Percentiles rank a stretch among this genome's conserved stretches.
These are phyloP conservation scores for Ceratocystis ficicola DNA, from an alignment of 2,329 filamentous ascomycete genomes.

Conservation along the genomic window DNA sequence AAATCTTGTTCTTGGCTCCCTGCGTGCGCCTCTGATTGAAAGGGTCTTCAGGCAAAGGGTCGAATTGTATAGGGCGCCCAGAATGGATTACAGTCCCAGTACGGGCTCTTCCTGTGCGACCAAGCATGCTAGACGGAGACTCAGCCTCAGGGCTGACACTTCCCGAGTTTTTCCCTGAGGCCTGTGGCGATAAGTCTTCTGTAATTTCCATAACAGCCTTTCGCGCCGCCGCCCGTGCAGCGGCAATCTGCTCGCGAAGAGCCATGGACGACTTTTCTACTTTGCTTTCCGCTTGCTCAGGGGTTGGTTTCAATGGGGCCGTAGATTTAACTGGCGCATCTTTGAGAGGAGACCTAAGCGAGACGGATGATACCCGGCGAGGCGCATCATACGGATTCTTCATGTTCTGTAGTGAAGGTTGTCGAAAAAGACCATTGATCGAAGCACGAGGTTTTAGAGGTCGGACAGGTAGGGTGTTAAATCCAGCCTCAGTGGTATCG, in stretches of 20 bases:
- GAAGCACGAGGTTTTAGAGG: conserved; percentile 42
- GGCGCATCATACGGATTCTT: conserved; percentile 25
- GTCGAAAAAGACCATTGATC: conserved; percentile 42
- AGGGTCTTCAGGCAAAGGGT: conserved; percentile 39
- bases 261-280: conserved; percentile 60
- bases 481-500: conserved; percentile 27
- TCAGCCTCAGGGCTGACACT: neutral
- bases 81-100: conserved; percentile 20
- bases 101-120: conserved; percentile 16
- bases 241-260: conserved; percentile 81
- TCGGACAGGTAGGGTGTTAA: conserved; percentile 38
- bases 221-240: conserved; percentile 71
- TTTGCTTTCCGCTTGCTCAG: conserved; percentile 20
- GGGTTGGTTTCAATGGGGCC: conserved; percentile 11
- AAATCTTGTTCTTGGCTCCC: conserved; percentile 49
- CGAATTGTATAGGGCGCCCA: conserved; percentile 8
- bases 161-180: neutral
- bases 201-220: conserved; percentile 35
- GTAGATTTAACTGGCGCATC: conserved; percentile 8
- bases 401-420: conserved; percentile 39
- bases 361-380: conserved; percentile 22
- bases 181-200: conserved; percentile 18
- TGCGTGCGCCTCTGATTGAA: conserved; percentile 55
- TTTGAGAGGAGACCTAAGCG: conserved; percentile 19
- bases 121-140: conserved; percentile 34